Evolutionary conservation across 768 basidiomycete genomes (phyloP).

Genomic region (Plicaturopsis crispa): DNA sequence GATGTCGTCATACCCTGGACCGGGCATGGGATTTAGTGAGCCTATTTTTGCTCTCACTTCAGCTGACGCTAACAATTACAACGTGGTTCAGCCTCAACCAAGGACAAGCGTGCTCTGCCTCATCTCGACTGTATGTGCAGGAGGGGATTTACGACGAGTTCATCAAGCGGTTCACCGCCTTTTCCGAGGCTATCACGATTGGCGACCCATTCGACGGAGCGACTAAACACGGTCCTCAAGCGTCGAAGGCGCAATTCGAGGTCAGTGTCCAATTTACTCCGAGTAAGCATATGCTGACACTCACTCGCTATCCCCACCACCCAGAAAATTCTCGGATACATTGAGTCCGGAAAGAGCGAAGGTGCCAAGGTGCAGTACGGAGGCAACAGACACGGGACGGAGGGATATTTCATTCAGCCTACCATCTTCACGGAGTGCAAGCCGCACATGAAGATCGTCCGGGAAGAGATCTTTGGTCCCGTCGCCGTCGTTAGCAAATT

Average conservation of each 20-base stretch:
- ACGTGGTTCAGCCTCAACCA: slow-evolving; percentile 21
- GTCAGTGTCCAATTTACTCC: slow-evolving; percentile 19
- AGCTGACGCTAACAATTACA: slow-evolving; percentile 13
- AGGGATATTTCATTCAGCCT: slow-evolving; percentile 58
- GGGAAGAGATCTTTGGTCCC: slow-evolving; percentile 64
- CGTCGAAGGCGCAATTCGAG: slow-evolving; percentile 40
- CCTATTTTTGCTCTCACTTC: slow-evolving; percentile 7
- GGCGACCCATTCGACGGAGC: slow-evolving; percentile 37
- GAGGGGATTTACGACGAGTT: slow-evolving; percentile 51
- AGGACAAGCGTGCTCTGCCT: slow-evolving; percentile 44
- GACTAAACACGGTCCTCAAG: slow-evolving; percentile 39
- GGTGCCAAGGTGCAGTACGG: slow-evolving; percentile 56
- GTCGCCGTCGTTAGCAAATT: slow-evolving; percentile 65
- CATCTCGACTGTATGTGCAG: slow-evolving; percentile 53
- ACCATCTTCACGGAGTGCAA: slow-evolving; percentile 56
- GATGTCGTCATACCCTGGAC: slow-evolving; percentile 54
- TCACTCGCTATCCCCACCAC: too few relatives aligned
- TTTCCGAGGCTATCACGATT: slow-evolving; percentile 22
- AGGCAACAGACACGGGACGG: slow-evolving; percentile 40
- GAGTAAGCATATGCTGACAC: too few relatives aligned
- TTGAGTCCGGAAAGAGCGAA: slow-evolving; percentile 47
- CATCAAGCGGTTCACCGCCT: slow-evolving; percentile 32
- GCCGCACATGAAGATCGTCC: slow-evolving; percentile 49
- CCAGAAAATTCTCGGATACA: slow-evolving; percentile 28
- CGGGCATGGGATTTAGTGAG: slow-evolving; percentile 51